Conservation (phyloP, 1,284 basidiomycete species). For the Leccinum insigne region DNA sequence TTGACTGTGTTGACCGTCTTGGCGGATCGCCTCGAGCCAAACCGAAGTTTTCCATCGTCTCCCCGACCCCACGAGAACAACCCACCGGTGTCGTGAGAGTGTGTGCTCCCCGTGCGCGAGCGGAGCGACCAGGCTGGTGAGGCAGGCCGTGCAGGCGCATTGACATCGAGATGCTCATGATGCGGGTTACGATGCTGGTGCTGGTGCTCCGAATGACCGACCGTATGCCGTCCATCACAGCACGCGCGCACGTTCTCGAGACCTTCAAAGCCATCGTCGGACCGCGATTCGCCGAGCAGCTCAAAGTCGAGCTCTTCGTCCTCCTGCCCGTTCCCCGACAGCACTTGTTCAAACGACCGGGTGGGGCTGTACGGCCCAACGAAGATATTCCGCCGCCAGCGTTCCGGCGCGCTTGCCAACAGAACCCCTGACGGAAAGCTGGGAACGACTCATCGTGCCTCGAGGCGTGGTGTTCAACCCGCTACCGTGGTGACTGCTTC, state of each 20-base stretch:
- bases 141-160: constrained; percentile 57
- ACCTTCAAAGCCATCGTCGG: constrained; percentile 88
- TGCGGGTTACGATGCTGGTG: constrained; percentile 62
- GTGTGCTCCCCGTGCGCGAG: constrained; percentile 67
- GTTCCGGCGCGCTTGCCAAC: constrained; percentile 85
- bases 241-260: constrained; percentile 95
- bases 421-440: constrained; percentile 68
- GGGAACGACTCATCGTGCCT: constrained; percentile 73
- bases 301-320: constrained; percentile 83
- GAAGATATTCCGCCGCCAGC: constrained; percentile 85
- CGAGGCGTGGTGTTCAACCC: constrained; percentile 74
- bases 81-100: constrained; percentile 60
- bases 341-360: constrained; percentile 65
- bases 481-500: constrained; percentile 56
- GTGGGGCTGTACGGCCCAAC: constrained; percentile 71
- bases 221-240: constrained; percentile 91
- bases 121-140: constrained; percentile 84
- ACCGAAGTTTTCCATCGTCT: constrained; percentile 60
- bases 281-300: constrained; percentile 70
- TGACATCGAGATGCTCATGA: constrained; percentile 46
- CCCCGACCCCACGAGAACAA: constrained; percentile 64
- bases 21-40: constrained; percentile 67
- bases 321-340: constrained; percentile 38
- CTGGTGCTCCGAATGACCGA: constrained; percentile 42
- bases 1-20: constrained; percentile 44